Evolutionary conservation across 2,329 filamentous ascomycete species (phyloP).

Genomic region (Claviceps purpurea): DNA sequence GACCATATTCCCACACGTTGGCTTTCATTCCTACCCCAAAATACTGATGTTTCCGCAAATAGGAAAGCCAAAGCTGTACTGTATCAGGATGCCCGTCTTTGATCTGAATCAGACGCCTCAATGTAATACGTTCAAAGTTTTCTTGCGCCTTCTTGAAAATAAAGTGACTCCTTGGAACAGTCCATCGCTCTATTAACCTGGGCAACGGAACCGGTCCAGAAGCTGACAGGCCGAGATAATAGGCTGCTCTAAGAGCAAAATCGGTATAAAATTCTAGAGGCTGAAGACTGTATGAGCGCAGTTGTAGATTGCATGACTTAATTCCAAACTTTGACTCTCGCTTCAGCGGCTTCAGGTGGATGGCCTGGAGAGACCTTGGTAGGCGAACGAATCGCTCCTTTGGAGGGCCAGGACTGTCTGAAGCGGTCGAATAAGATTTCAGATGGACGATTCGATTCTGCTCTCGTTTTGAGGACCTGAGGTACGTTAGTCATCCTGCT

Average conservation of each 20-base stretch:
- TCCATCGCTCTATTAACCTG: slow-evolving; percentile 83
- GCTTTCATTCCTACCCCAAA: slow-evolving; percentile 99
- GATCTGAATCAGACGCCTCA: slow-evolving; percentile 79
- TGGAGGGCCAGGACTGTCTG: not conserved
- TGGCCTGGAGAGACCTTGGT: slow-evolving; percentile 69
- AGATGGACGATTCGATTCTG: not conserved
- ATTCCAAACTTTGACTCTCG: slow-evolving; percentile 62
- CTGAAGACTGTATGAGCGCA: slow-evolving; percentile 80
- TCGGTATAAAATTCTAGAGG: slow-evolving; percentile 92
- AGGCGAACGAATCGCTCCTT: slow-evolving; percentile 31
- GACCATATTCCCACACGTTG: slow-evolving; percentile 82
- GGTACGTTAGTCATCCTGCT: not conserved
- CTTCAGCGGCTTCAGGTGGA: slow-evolving; percentile 75
- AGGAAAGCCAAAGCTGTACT: slow-evolving; percentile 85
- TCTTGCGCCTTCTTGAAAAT: slow-evolving; percentile 96
- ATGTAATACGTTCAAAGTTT: slow-evolving; percentile 88
- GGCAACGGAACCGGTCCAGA: slow-evolving; percentile 78
- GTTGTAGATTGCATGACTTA: slow-evolving; percentile 78
- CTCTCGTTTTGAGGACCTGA: not conserved
- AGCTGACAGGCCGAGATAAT: slow-evolving; percentile 79
- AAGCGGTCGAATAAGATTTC: not conserved
- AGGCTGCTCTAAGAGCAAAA: slow-evolving; percentile 86
- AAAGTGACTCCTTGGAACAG: slow-evolving; percentile 77
- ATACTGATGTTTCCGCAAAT: slow-evolving; percentile 81
- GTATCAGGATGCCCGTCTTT: slow-evolving; percentile 80